These are phyloP conservation scores for Cyclocybe cylindracea DNA, from an alignment of 768 basidiomycete species.

Conservation along the genomic window DNA sequence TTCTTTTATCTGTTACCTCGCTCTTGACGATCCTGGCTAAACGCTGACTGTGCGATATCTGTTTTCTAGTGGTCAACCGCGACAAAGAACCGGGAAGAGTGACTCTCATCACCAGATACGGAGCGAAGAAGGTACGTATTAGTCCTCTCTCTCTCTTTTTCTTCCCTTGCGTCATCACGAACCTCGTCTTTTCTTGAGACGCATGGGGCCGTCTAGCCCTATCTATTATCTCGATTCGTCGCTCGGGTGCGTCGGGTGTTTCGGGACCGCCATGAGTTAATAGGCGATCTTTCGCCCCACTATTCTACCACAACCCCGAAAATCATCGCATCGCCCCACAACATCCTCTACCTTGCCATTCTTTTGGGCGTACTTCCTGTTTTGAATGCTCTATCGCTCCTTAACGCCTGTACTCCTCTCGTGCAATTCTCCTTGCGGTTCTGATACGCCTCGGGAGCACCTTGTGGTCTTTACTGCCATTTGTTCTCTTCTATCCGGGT, in stretches of 20 bases:
- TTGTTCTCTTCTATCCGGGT: too few relatives aligned
- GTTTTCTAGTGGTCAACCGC: slow-evolving; percentile 77
- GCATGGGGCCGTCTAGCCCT: too few relatives aligned
- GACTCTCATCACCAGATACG: slow-evolving; percentile 92
- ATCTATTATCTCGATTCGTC: too few relatives aligned
- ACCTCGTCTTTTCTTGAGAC: background rate
- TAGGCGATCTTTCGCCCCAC: too few relatives aligned
- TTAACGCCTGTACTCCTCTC: background rate
- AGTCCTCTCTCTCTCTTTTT: background rate
- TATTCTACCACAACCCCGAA: background rate
- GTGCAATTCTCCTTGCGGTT: background rate
- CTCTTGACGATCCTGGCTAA: background rate
- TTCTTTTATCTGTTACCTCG: background rate
- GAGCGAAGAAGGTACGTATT: slow-evolving; percentile 71
- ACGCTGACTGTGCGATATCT: background rate
- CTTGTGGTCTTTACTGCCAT: too few relatives aligned
- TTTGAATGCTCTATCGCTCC: background rate
- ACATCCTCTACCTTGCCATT: background rate
- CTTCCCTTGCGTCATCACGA: background rate
- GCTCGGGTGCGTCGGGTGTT: too few relatives aligned
- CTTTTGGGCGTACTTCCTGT: background rate
- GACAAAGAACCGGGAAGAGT: slow-evolving; percentile 80
- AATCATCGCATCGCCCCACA: background rate
- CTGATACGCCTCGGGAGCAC: too few relatives aligned
- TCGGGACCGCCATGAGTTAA: too few relatives aligned